Evolutionary conservation across 805 yeast genomes (phyloP).

Genomic region (Priceomyces haplophilus): DNA sequence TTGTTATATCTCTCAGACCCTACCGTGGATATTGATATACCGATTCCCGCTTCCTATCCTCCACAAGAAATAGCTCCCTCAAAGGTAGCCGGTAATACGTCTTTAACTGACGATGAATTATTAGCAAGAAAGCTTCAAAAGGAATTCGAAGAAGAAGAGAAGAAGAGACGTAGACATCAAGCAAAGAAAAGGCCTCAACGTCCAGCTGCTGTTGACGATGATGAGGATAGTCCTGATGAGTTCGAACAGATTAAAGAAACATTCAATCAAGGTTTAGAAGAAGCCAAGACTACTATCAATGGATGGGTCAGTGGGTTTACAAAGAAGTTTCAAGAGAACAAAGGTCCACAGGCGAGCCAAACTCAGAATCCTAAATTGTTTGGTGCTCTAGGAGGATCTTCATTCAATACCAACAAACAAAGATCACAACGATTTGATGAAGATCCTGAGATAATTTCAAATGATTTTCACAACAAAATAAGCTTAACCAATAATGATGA

Average conservation of each 20-base stretch:
- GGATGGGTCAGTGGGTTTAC: constrained; percentile 74
- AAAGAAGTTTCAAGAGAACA: constrained; percentile 42
- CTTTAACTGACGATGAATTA: constrained; percentile 60
- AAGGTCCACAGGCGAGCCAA: constrained; percentile 9
- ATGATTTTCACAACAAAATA: constrained; percentile 48
- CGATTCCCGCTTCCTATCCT: constrained; percentile 19
- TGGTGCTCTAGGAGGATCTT: constrained; percentile 48
- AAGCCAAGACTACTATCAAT: constrained; percentile 71
- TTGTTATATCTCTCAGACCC: constrained; percentile 79
- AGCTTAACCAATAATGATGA: constrained; percentile 38
- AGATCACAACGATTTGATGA: constrained; percentile 41
- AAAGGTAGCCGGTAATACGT: neutral
- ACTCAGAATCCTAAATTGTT: constrained; percentile 32
- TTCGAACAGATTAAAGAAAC: constrained; percentile 66
- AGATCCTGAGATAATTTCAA: constrained; percentile 52
- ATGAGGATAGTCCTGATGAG: constrained; percentile 45
- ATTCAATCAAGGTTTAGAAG: constrained; percentile 73
- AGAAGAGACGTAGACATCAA: constrained; percentile 26
- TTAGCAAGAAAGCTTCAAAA: constrained; percentile 79
- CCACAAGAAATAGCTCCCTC: neutral
- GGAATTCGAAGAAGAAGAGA: constrained; percentile 49
- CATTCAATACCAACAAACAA: constrained; percentile 18
- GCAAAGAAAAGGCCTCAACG: constrained; percentile 14
- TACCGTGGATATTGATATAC: constrained; percentile 49
- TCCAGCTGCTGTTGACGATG: constrained; percentile 2